Evolutionary conservation across 2,329 filamentous ascomycete species (phyloP), one percentile per base, ranked within the genome.

Genomic region (Sclerotinia trifoliorum): DNA sequence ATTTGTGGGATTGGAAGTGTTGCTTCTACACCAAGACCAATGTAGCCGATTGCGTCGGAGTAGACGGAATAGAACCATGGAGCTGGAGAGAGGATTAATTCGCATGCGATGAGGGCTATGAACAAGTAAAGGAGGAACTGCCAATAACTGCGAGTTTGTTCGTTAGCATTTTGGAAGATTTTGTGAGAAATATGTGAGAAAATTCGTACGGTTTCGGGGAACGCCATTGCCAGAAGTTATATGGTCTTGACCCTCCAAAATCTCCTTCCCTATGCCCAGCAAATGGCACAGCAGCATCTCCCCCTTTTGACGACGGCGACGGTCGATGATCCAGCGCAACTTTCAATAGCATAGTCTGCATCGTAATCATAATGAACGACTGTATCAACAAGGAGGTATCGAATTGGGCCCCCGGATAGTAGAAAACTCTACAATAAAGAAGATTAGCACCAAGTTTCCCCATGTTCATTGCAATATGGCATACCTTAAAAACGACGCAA

Each of bases 161-260:
- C n/a, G 65, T 68, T 60, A 60, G 60, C 39, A 49, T 46, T 21
- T 17, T n/a, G 19, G 39, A 61, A 46, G 13, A 13, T 19, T 49
- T 32, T 44, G 26, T 26, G 58, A 44, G 42, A 19, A n/a, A 3
- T 3, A 26, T 49, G 21, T 55, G 32, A 44, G n/a, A 35, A 29
- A 54, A 19, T 48, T 73, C 77, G 66, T 77, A 89, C 81, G 90
- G 90, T 74, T 88, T 88, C 7, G 88, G 83, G 26, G 86, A 86
- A 68, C 87, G 84, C 92, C 92, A 94, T 78, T 92, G 90, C 92
- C 92, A 94, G 78, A 94, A 94, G 75, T 88, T 85, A 77, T 88
- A 94, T 0, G 91, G 91, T 32, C 91, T 79, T 51, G 82, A 77
- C 10, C 81, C 75, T 29, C 84, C 73, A n/a, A 72, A 72, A 7